Evolutionary conservation across 805 yeast species (phyloP).

Genomic region (Saccharomycopsis vini): DNA sequence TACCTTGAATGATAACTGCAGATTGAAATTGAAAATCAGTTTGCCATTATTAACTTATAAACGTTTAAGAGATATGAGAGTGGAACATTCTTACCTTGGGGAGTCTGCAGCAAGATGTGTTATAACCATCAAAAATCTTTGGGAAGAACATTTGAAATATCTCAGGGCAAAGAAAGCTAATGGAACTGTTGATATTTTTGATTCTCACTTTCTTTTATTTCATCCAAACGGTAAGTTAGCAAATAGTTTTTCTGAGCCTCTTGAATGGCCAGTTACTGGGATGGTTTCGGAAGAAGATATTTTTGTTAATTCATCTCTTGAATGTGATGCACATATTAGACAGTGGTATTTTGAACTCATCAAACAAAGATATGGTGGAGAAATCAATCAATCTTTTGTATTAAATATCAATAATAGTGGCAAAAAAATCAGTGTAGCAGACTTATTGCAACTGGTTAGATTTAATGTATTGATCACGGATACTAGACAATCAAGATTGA

Average conservation of each 20-base stretch:
- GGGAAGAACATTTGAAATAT: conserved; percentile 30
- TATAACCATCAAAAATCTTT: conserved; percentile 60
- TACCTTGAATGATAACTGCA: conserved; percentile 32
- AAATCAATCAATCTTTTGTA: too few species aligned
- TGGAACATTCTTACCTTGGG: conserved; percentile 62
- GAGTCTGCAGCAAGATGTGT: conserved; percentile 80
- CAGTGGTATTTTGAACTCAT: too few species aligned
- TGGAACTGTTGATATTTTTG: conserved; percentile 1
- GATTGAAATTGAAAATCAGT: conserved; percentile 14
- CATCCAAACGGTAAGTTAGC: conserved; percentile 16
- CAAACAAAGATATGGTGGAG: neutral
- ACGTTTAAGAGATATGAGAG: conserved; percentile 61
- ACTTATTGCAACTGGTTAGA: conserved; percentile 36
- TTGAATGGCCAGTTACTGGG: too few species aligned
- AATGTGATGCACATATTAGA: too few species aligned
- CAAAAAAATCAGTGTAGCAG: conserved; percentile 26
- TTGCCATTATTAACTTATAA: conserved; percentile 67
- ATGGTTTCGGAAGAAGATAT: too few species aligned
- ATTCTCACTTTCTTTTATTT: conserved; percentile 11
- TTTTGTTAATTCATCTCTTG: too few species aligned
- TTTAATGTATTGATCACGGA: conserved; percentile 63
- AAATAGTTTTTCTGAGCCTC: conserved; percentile 7
- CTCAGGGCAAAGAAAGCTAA: conserved; percentile 8
- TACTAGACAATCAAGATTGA: conserved; percentile 61
- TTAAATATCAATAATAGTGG: conserved; percentile 19